Percentiles rank a stretch among this genome's conserved stretches.
Evolutionary conservation across 1,284 basidiomycete genomes (phyloP).

Genomic region (Fomitopsis pinicola): DNA sequence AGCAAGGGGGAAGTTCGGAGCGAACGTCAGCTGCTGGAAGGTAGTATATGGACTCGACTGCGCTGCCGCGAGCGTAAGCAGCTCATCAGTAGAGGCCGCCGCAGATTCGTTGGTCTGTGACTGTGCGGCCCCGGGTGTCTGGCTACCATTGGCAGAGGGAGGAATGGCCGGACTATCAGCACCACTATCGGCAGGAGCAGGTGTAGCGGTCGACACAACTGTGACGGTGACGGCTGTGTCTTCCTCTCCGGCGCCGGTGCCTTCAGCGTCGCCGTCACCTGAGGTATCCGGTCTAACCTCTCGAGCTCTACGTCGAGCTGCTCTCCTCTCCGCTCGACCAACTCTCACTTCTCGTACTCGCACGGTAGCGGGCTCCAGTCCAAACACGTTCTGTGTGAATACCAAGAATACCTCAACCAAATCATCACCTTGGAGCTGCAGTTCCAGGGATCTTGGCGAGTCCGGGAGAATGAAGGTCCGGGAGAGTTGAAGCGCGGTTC

Average conservation of each 20-base stretch:
- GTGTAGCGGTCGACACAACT: conserved; percentile 37
- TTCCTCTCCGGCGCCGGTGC: conserved; percentile 45
- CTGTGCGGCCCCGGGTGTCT: conserved; percentile 16
- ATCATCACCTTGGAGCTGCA: conserved; percentile 88
- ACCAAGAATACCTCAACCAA: conserved; percentile 85
- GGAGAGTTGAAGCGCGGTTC: conserved; percentile 73
- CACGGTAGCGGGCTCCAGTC: conserved; percentile 84
- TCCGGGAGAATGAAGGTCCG: conserved; percentile 87
- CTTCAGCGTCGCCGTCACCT: conserved; percentile 34
- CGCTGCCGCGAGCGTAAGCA: conserved; percentile 61
- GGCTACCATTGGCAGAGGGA: conserved; percentile 6
- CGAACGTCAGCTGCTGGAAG: conserved; percentile 81
- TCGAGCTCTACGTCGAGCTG: conserved; percentile 71
- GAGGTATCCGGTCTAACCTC: conserved; percentile 52
- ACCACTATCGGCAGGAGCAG: conserved; percentile 5
- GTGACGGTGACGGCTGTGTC: conserved; percentile 60
- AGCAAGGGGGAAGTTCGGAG: conserved; percentile 80
- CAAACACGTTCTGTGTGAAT: conserved; percentile 86
- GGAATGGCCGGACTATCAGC: conserved; percentile 5
- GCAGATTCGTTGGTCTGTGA: conserved; percentile 18
- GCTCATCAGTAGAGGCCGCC: conserved; percentile 49
- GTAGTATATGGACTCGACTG: conserved; percentile 81
- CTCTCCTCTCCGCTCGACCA: conserved; percentile 78
- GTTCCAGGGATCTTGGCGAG: conserved; percentile 77
- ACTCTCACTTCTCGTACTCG: conserved; percentile 87